Base-by-base conservation (phyloP, 2,329 filamentous ascomycete genomes). In the Cytospora chrysosperma region DNA sequence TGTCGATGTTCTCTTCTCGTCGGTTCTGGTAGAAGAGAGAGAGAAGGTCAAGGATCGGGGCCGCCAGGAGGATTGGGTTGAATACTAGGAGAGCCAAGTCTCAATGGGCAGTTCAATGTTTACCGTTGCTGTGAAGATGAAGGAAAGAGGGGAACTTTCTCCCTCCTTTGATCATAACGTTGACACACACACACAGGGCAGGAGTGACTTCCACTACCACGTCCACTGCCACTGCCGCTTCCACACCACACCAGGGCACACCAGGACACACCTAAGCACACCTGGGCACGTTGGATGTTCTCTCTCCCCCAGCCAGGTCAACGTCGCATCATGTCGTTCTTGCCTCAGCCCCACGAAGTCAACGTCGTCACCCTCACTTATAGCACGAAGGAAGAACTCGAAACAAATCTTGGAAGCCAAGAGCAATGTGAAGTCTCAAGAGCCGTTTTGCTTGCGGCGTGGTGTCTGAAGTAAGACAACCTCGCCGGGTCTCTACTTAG, bases 1-100 rank as follows among this genome's bases (percentile, higher is more conserved):
- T 58, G 64, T 61, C 43, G 64, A 64, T 59, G 62, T 53, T 56
- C 34, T 43, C 43, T 57, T 59, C 34, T 63, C 28, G 56, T 61
- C 56, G 28, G 30, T 51, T 37, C 26, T 37, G 56, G 56, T 37
- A 40, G 28, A 47, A 32, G 40, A 8, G n/a, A 37, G 21, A 15
- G 32, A 37, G 28, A 24, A 26, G 51, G 24, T 28, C 17, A 49
- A 54, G 40, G 24, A 28, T 37, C 43, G 59, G 55, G 49, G 59
- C 17, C 32, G 59, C 50, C 37, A 26, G 37, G 51, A 26, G 37
- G 51, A 56, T 32, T 15, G 28, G 43, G n/a, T 28, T 10, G 26
- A 37, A 50, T 27, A n/a, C 40, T 19, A 12, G 15, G n/a, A n/a
- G 26, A 27, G 32, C 49, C 37, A 50, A 19, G 12, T 30, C 10